Conservation (phyloP, 192 early-diverging fungal genomes). For the Globomyces pollinis-pini region DNA sequence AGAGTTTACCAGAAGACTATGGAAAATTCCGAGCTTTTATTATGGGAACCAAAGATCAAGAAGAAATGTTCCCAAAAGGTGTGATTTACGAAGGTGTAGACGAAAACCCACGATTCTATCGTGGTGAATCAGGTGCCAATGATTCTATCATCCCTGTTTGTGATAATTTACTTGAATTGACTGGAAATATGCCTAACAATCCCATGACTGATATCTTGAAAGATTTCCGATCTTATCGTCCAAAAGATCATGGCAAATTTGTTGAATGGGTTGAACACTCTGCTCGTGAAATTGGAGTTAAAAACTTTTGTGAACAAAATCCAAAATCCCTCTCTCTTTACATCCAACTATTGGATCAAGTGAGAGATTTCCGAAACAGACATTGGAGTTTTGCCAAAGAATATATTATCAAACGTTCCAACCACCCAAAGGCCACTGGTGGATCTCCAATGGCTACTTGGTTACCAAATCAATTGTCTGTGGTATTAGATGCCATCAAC, state of each 20-base stretch:
- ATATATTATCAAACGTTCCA: slow-evolving; percentile 69
- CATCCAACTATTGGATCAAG: slow-evolving; percentile 63
- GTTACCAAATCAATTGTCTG: slow-evolving; percentile 63
- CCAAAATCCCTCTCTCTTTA: slow-evolving; percentile 44
- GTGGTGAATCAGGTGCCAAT: slow-evolving; percentile 82
- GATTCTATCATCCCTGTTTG: slow-evolving; percentile 79
- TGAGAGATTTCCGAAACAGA: slow-evolving; percentile 73
- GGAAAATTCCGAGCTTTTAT: slow-evolving; percentile 87
- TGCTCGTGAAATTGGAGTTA: slow-evolving; percentile 17
- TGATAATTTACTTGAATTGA: slow-evolving; percentile 80
- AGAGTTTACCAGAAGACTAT: slow-evolving; percentile 63
- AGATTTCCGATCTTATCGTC: slow-evolving; percentile 71
- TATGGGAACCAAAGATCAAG: slow-evolving; percentile 80
- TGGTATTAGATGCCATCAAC: slow-evolving; percentile 54
- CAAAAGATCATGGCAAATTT: slow-evolving; percentile 72
- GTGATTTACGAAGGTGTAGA: slow-evolving; percentile 73
- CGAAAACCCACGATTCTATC: slow-evolving; percentile 49
- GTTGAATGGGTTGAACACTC: slow-evolving; percentile 56
- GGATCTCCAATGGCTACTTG: slow-evolving; percentile 59
- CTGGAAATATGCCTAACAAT: slow-evolving; percentile 69
- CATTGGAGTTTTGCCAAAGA: slow-evolving; percentile 88
- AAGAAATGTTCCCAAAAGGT: slow-evolving; percentile 79
- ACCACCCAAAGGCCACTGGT: slow-evolving; percentile 68
- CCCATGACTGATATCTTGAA: slow-evolving; percentile 67
- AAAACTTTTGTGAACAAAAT: slow-evolving; percentile 23